Percentiles rank a stretch among this genome's conserved stretches.
Evolutionary conservation across 768 basidiomycete species (phyloP).

Genomic region (Dentipellis sp.): DNA sequence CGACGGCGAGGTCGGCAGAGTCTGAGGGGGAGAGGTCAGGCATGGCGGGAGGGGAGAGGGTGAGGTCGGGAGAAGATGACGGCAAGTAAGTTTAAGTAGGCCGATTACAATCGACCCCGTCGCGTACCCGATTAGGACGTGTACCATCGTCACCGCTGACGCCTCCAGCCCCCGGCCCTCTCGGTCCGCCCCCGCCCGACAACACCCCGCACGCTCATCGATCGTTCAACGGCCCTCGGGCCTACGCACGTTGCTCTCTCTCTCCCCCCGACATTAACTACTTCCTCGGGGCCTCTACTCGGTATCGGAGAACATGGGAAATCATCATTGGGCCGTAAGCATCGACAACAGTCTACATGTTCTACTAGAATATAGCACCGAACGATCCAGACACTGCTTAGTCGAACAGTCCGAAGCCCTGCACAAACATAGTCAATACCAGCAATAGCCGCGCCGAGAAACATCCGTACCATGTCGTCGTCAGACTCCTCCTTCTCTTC

Average conservation of each 20-base stretch:
- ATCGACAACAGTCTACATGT: too few relatives aligned
- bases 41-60: not conserved
- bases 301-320: too few relatives aligned
- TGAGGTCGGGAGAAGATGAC: not conserved
- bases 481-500: constrained; percentile 81
- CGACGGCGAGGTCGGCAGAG: constrained; percentile 20
- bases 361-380: too few relatives aligned
- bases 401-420: constrained; percentile 96
- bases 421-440: constrained; percentile 8
- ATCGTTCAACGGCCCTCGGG: not conserved
- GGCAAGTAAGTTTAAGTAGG: not conserved
- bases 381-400: constrained; percentile 25
- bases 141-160: not conserved
- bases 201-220: not conserved
- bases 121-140: not conserved
- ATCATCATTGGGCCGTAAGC: not conserved
- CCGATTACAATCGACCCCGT: too few relatives aligned
- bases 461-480: constrained; percentile 70
- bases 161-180: not conserved
- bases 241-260: too few relatives aligned
- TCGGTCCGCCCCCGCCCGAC: not conserved
- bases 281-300: too few relatives aligned
- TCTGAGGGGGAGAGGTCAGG: not conserved
- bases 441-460: not conserved
- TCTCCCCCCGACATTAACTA: too few relatives aligned